Conservation (phyloP, 2,329 filamentous ascomycete genomes). For the Talaromyces funiculosus region DNA sequence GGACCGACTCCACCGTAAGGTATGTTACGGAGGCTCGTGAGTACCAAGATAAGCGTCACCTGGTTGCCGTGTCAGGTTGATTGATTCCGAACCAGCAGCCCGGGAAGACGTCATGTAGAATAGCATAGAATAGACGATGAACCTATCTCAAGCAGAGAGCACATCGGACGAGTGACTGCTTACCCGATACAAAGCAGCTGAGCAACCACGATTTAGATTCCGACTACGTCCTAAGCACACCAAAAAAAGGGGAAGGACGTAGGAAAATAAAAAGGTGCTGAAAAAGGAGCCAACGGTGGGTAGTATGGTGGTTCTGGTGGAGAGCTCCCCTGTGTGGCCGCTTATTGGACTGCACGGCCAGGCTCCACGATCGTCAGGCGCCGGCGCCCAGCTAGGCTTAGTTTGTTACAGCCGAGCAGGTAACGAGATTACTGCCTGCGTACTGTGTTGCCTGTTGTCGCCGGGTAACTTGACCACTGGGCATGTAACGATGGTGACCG, state of each 20-base stretch:
- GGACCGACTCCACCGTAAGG: neutral
- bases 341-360: neutral
- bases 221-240: neutral
- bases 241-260: neutral
- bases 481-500: neutral
- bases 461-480: neutral
- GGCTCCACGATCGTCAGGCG: slow-evolving; percentile 6
- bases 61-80: neutral
- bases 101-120: neutral
- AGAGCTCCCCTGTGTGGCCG: neutral
- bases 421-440: neutral
- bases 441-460: no score
- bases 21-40: slow-evolving; percentile 6
- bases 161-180: neutral
- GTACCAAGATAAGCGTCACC: neutral
- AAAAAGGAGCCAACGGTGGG: neutral
- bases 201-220: neutral
- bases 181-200: neutral
- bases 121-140: no score
- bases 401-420: neutral
- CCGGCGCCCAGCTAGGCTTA: neutral
- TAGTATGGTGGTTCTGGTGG: neutral
- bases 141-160: neutral
- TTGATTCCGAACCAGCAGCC: neutral
- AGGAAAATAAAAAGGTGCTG: neutral